Percentiles rank a stretch among this genome's conserved stretches.
Evolutionary conservation across 805 yeast species (phyloP).

Genomic region (Pichia pseudocactophila): DNA sequence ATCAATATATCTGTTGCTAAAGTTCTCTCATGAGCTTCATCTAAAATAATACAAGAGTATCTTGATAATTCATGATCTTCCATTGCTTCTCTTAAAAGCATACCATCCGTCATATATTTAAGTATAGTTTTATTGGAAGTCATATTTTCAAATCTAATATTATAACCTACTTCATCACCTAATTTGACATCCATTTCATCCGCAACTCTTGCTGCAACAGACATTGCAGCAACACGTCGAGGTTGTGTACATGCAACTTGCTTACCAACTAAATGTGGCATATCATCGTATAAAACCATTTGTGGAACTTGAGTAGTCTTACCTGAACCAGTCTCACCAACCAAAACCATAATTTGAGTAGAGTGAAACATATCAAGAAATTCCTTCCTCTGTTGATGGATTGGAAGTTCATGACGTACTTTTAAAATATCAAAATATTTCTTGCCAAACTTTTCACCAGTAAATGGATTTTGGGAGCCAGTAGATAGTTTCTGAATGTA

Average conservation of each 20-base stretch:
- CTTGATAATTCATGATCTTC: constrained; percentile 75
- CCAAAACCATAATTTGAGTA: constrained; percentile 93
- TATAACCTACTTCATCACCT: constrained; percentile 94
- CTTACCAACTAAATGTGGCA: constrained; percentile 76
- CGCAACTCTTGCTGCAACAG: constrained; percentile 95
- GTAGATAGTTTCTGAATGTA: constrained; percentile 53
- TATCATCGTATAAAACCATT: constrained; percentile 84
- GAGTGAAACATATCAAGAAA: constrained; percentile 76
- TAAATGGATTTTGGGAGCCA: constrained; percentile 67
- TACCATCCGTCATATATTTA: constrained; percentile 98
- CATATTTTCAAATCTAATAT: constrained; percentile 87
- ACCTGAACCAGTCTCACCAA: constrained; percentile 99
- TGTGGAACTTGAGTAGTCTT: constrained; percentile 98
- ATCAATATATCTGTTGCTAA: constrained; percentile 91
- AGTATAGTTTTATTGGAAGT: constrained; percentile 72
- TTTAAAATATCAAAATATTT: constrained; percentile 72
- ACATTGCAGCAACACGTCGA: constrained; percentile 98
- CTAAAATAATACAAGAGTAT: constrained; percentile 86
- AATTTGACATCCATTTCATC: constrained; percentile 91
- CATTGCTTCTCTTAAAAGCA: constrained; percentile 96
- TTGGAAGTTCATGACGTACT: constrained; percentile 81
- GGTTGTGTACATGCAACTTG: constrained; percentile 96
- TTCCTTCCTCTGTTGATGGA: constrained; percentile 86
- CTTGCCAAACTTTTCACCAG: constrained; percentile 51
- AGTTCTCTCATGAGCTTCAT: constrained; percentile 98